phyloP scores from a whole-genome alignment of 208 protist species.

The Leishmania gerbilli region DNA sequence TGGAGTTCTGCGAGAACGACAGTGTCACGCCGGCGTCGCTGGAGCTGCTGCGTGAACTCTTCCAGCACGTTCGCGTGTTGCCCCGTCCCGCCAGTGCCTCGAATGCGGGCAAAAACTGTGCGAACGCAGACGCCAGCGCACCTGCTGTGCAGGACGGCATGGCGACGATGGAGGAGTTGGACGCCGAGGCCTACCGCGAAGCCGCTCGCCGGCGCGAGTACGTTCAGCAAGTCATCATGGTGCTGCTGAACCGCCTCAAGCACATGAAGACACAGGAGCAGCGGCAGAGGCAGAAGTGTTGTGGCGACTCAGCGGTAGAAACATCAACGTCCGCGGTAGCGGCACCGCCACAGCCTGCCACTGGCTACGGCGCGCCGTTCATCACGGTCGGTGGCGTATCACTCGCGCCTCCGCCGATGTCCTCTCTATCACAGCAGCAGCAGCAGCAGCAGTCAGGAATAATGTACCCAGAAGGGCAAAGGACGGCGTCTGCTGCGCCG shows the following conservation, averaged over 20 bases:
- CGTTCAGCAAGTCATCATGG: conserved; percentile 65
- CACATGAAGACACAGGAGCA: conserved; percentile 57
- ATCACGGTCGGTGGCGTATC: conserved; percentile 14
- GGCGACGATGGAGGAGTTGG: conserved; percentile 8
- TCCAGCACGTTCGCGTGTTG: conserved; percentile 57
- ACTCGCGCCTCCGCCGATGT: not conserved
- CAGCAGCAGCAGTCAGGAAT: conserved; percentile 1
- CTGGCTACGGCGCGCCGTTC: conserved; percentile 7
- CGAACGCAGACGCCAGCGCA: not conserved
- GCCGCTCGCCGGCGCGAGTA: conserved; percentile 49
- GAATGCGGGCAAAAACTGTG: not conserved
- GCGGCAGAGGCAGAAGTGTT: conserved; percentile 16
- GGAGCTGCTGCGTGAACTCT: conserved; percentile 59
- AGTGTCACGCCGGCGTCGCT: conserved; percentile 45
- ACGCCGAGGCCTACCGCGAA: conserved; percentile 27
- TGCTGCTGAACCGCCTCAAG: conserved; percentile 58
- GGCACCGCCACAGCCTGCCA: conserved; percentile 10
- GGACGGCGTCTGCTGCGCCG: conserved; percentile 1
- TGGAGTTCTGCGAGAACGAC: conserved; percentile 35
- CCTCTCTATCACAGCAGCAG: not conserved
- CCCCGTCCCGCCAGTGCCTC: conserved; percentile 15
- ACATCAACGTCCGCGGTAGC: not conserved
- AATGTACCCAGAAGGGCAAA: not conserved
- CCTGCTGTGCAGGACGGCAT: conserved; percentile 8
- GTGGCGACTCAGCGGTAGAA: not conserved